Conservation (phyloP, 441 rosid species). For the Pelargonium australe region DNA sequence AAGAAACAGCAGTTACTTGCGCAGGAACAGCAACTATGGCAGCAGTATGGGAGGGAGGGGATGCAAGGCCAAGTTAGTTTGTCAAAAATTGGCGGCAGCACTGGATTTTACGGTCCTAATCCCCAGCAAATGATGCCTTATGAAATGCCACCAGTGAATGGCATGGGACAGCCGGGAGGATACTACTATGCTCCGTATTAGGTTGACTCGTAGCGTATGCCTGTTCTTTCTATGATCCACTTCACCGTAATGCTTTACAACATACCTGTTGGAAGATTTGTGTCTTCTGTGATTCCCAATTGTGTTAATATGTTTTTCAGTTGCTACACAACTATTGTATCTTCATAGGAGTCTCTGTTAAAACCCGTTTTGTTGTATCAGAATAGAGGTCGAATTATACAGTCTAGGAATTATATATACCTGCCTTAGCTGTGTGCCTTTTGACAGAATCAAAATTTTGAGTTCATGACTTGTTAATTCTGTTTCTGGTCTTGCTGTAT, state of each 20-base stretch:
- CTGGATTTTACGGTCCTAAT: slow-evolving; percentile 26
- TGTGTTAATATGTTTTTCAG: neutral
- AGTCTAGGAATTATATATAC: neutral
- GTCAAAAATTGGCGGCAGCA: slow-evolving; percentile 28
- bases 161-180: slow-evolving; percentile 46
- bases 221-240: slow-evolving; percentile 7
- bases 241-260: slow-evolving; percentile 2
- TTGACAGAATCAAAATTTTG: neutral
- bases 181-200: slow-evolving; percentile 31
- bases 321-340: slow-evolving; percentile 1
- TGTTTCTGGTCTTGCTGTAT: neutral
- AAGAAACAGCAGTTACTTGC: slow-evolving; percentile 46
- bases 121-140: slow-evolving; percentile 33
- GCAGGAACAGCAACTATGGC: slow-evolving; percentile 52
- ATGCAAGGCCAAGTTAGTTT: slow-evolving; percentile 50
- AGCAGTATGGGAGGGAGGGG: slow-evolving; percentile 44
- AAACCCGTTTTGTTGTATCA: slow-evolving; percentile 1
- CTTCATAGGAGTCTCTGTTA: slow-evolving; percentile 4
- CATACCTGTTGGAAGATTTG: slow-evolving; percentile 9
- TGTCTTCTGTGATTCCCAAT: neutral
- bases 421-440: neutral
- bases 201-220: neutral
- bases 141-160: slow-evolving; percentile 41
- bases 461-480: neutral
- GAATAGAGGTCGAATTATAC: neutral